These are phyloP conservation scores for Thelonectria olida DNA, from an alignment of 2,329 filamentous ascomycete genomes.

Conservation along the genomic window DNA sequence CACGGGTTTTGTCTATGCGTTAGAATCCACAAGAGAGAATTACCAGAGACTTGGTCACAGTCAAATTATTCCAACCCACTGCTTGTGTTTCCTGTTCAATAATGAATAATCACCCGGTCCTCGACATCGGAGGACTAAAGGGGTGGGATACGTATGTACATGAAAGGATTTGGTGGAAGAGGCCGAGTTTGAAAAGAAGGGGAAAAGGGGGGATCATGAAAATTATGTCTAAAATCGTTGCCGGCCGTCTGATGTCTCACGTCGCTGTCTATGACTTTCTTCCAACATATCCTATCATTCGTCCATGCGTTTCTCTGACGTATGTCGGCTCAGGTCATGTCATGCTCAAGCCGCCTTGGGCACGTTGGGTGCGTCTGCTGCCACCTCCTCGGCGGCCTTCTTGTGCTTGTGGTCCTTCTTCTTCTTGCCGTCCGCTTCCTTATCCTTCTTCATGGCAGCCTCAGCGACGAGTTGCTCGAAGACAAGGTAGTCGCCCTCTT, in stretches of 20 bases:
- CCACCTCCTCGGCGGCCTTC: constrained; percentile 38
- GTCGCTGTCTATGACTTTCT: constrained; percentile 20
- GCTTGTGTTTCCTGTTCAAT: neutral
- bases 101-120: neutral
- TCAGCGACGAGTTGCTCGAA: constrained; percentile 98
- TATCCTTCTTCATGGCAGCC: constrained; percentile 93
- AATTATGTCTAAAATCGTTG: constrained; percentile 41
- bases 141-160: neutral
- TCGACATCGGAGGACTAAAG: neutral
- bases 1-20: constrained; percentile 17
- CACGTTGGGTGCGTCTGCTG: constrained; percentile 39
- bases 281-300: constrained; percentile 18
- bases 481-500: constrained; percentile 98
- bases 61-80: neutral
- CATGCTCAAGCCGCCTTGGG: constrained; percentile 12
- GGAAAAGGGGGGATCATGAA: constrained; percentile 33
- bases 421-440: constrained; percentile 76
- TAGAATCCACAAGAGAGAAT: constrained; percentile 14
- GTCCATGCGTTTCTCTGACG: neutral
- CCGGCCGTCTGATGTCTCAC: constrained; percentile 33
- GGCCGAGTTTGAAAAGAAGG: constrained; percentile 1
- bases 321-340: neutral
- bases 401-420: constrained; percentile 62
- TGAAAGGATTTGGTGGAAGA: neutral
- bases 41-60: constrained; percentile 11